Base-by-base conservation (phyloP, 139 green algal species). In the Prasinococcaceae sp. region DNA sequence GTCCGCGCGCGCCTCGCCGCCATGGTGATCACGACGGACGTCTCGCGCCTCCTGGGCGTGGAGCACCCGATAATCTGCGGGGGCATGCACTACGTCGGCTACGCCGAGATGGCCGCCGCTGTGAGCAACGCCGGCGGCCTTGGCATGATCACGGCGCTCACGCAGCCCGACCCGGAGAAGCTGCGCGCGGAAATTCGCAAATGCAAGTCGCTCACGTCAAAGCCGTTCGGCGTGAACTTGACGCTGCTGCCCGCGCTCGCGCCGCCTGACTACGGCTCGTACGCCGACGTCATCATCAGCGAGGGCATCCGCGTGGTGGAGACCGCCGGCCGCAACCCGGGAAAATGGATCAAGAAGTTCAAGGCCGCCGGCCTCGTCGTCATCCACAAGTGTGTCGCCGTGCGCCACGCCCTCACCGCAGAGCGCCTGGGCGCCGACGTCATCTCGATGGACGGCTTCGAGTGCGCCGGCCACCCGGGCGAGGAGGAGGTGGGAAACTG, bases 391-490 rank as follows among this genome's bases (percentile, higher is more conserved):
- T 60, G 52, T 19, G 40, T 48, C 19, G 22, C 8, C 3, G 28
- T 60, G 17, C 32, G 36, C 14, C 52, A 60, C 52, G 52, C 52
- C 8, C 27, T 50, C 17, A 48, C 52, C 25, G 52, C 52, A 16
- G 22, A 50, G n/a, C 8, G 37, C 9, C 40, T 60, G 9, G 52
- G 52, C 17, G 52, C 23, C 14, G 52, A 60, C 37, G 24, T 23
- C 36, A 50, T 60, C 10, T 28, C 24, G 14, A 50, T 60, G 36
- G 52, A 60, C 37, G 52, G 37, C 20, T 60, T 50, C 26, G 52
- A 60, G 52, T 60, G 52, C 52, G 52, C 52, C 6, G 52, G 52
- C 4, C 52, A 60, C 26, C 52, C 52, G 12, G 52, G 52, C 36
- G 40, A 48, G 37, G 40, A 50, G 20, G 52, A 60, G n/a, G 29